phyloP scores from a whole-genome alignment of 169 alveolate species.

The Plasmodium inui region DNA sequence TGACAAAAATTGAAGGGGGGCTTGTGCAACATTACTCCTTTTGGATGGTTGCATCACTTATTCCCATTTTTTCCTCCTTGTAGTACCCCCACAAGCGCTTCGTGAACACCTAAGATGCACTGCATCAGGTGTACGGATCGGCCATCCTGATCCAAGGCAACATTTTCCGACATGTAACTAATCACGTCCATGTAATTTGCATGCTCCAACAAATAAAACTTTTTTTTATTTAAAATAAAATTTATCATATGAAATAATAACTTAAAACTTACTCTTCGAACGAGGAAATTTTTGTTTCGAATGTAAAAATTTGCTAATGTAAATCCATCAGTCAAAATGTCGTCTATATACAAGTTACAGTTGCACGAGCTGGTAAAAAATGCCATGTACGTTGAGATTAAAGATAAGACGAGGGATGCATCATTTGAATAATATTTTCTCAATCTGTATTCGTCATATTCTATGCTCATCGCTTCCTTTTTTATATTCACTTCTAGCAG shows the following conservation, averaged over 20 bases:
- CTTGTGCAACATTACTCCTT: background rate
- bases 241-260: conserved; percentile 28
- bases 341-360: conserved; percentile 17
- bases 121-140: conserved; percentile 7
- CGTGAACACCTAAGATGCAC: conserved; percentile 2
- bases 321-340: conserved; percentile 38
- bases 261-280: conserved; percentile 27
- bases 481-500: conserved; percentile 12
- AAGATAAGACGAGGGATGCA: background rate
- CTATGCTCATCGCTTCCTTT: conserved; percentile 9
- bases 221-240: conserved; percentile 43
- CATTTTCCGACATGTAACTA: conserved; percentile 7
- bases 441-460: conserved; percentile 49
- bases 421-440: conserved; percentile 32
- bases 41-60: background rate
- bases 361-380: conserved; percentile 44
- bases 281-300: background rate
- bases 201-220: conserved; percentile 27
- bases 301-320: conserved; percentile 3
- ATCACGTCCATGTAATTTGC: conserved; percentile 32
- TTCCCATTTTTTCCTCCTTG: background rate
- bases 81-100: background rate
- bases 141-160: background rate
- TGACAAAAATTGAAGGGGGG: background rate
- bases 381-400: conserved; percentile 40